phyloP scores from a whole-genome alignment of 1,139 yeast species.

The Wickerhamomyces sp. region DNA sequence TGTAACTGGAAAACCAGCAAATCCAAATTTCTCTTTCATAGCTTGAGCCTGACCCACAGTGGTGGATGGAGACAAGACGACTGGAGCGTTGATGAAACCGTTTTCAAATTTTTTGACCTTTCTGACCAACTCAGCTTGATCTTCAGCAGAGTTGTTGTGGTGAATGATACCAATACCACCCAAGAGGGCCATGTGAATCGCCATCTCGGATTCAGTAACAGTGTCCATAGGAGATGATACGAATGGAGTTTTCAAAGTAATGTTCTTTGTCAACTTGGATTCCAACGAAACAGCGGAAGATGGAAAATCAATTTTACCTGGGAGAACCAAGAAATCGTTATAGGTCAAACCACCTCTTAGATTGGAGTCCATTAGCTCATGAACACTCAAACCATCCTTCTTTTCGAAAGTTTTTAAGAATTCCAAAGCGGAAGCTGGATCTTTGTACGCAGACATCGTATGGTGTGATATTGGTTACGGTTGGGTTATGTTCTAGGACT shows the following conservation, averaged over 20 bases:
- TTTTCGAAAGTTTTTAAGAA: slow-evolving; percentile 58
- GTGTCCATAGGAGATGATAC: slow-evolving; percentile 99
- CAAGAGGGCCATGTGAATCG: slow-evolving; percentile 95
- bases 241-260: slow-evolving; percentile 87
- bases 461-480: background rate
- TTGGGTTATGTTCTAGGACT: slow-evolving; percentile 13
- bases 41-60: slow-evolving; percentile 80
- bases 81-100: slow-evolving; percentile 94
- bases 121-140: slow-evolving; percentile 97
- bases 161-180: slow-evolving; percentile 99
- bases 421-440: slow-evolving; percentile 63
- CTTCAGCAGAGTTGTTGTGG: slow-evolving; percentile 94
- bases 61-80: slow-evolving; percentile 68
- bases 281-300: slow-evolving; percentile 73
- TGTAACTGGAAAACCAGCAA: slow-evolving; percentile 98
- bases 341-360: slow-evolving; percentile 95
- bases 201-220: slow-evolving; percentile 96
- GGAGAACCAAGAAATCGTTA: slow-evolving; percentile 91
- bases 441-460: slow-evolving; percentile 33
- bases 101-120: slow-evolving; percentile 96
- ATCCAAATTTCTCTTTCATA: slow-evolving; percentile 73
- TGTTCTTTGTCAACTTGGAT: slow-evolving; percentile 83
- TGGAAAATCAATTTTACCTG: slow-evolving; percentile 91
- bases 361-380: slow-evolving; percentile 83
- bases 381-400: slow-evolving; percentile 83